Evolutionary conservation across 352 stramenopile genomes (phyloP), one percentile per base, ranked within the genome.

Genomic region (Phytophthora cryptogea): DNA sequence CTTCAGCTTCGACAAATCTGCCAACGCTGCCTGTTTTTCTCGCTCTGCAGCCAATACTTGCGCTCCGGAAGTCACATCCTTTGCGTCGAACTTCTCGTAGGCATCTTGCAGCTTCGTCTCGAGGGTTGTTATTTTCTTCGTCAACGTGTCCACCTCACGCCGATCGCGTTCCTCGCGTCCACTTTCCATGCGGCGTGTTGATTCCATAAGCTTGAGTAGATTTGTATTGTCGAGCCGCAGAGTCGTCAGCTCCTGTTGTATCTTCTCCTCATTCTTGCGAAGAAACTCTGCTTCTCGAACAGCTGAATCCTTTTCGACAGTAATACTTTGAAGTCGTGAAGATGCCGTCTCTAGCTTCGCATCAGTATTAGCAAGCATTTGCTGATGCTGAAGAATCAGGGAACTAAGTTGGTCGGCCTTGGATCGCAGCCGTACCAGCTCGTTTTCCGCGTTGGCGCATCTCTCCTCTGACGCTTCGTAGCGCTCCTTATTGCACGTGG

Each of bases 121-220:
- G 0, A 89, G 54, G 0, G 33, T 63, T 10, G 26, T 59, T 8
- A 90, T 66, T 49, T 87, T 83, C 33, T 87, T 70, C 11, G 57
- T 42, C 8, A 90, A 64, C 2, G 63, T 57, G 5, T 84, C 70
- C 11, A 70, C 65, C 13, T 91, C 80, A 17, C 73, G 66, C 5
- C 60, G 77, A 35, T 89, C 73, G 32, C 77, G 71, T 43, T 89
- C 78, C 46, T 89, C 84, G 14, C 79, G 74, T 0, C 72, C 63
- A 49, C 66, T 66, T 30, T 95, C 84, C 54, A 89, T 89, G 16
- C 78, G 72, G n/a, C 81, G 78, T 7, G 72, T 83, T 2, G 77
- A 83, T 26, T 93, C 83, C 83, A 93, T 89, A 6, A 91, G 66
- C 54, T 91, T 89, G 8, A 93, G 70, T 30, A 91, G 54, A 45